A percentile compares a stretch with the other conserved stretches of the same genome.
Conservation (phyloP, 2,329 filamentous ascomycete genomes). For the Penicillium thymicola region DNA sequence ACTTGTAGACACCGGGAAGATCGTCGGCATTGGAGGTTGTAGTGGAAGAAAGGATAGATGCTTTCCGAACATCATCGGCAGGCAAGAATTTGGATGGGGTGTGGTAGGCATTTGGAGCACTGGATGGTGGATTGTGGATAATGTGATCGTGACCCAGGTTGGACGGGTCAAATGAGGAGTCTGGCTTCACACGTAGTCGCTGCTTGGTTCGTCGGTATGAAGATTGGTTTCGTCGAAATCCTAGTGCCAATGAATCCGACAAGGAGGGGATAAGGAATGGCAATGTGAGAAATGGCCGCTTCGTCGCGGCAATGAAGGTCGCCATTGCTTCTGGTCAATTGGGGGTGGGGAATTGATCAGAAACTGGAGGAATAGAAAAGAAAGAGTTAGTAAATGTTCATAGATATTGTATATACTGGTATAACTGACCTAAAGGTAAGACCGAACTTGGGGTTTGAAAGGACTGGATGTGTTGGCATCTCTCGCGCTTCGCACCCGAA, state of each 20-base stretch:
- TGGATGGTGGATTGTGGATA: conserved; percentile 65
- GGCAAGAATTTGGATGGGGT: conserved; percentile 65
- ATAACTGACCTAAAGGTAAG: not conserved
- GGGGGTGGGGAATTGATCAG: not conserved
- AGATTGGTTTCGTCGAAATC: conserved; percentile 46
- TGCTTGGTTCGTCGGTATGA: conserved; percentile 51
- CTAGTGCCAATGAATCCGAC: conserved; percentile 31
- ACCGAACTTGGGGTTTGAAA: not conserved
- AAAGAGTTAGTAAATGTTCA: not conserved
- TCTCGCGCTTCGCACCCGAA: conserved; percentile 15
- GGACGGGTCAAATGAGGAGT: conserved; percentile 47
- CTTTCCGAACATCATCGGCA: conserved; percentile 53
- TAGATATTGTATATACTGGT: not conserved
- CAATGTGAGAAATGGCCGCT: conserved; percentile 35
- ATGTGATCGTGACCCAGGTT: conserved; percentile 51
- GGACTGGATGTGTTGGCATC: conserved; percentile 5
- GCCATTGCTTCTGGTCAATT: conserved; percentile 26
- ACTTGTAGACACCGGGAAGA: conserved; percentile 51
- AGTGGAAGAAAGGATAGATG: conserved; percentile 28
- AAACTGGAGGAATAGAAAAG: not conserved
- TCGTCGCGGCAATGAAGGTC: conserved; percentile 27
- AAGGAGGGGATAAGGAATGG: conserved; percentile 41
- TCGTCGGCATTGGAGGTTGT: conserved; percentile 20
- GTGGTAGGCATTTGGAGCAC: conserved; percentile 60
- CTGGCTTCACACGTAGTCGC: conserved; percentile 51